Conservation (phyloP, 1,284 basidiomycete species). For the Fistulinella staudtii region DNA sequence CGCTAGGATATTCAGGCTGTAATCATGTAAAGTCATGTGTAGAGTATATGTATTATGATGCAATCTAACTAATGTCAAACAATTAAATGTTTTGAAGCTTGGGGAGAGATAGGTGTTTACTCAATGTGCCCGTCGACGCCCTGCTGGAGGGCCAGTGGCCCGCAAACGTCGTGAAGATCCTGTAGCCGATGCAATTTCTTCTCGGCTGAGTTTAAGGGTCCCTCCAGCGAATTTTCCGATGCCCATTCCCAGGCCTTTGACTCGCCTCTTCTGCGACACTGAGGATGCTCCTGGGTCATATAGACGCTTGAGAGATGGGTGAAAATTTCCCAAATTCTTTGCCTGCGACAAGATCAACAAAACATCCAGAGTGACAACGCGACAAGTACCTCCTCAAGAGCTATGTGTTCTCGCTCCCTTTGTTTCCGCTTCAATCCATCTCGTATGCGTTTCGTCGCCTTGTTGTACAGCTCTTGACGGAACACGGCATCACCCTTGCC, state of each 20-base stretch:
- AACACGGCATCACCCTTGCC: conserved; percentile 67
- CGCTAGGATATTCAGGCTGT: conserved; percentile 1
- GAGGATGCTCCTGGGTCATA: conserved; percentile 43
- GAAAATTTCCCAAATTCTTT: conserved; percentile 77
- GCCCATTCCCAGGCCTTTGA: conserved; percentile 68
- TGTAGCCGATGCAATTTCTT: conserved; percentile 51
- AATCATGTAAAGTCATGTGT: conserved; percentile 5
- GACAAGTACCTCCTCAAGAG: conserved; percentile 59
- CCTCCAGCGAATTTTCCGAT: conserved; percentile 72
- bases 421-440: conserved; percentile 64
- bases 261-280: conserved; percentile 45
- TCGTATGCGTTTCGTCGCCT: conserved; percentile 64
- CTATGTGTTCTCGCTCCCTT: conserved; percentile 47
- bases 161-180: conserved; percentile 20
- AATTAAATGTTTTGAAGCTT: no score
- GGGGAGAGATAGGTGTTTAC: neutral
- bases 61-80: no score
- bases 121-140: conserved; percentile 14
- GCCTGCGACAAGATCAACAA: conserved; percentile 42
- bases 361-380: neutral
- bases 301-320: conserved; percentile 65
- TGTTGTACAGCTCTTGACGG: conserved; percentile 57
- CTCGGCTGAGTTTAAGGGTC: conserved; percentile 55
- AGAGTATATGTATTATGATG: conserved; percentile 2
- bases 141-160: conserved; percentile 14